phyloP scores from a whole-genome alignment of 345 rosid genomes.

The Euphorbia pulcherrima region DNA sequence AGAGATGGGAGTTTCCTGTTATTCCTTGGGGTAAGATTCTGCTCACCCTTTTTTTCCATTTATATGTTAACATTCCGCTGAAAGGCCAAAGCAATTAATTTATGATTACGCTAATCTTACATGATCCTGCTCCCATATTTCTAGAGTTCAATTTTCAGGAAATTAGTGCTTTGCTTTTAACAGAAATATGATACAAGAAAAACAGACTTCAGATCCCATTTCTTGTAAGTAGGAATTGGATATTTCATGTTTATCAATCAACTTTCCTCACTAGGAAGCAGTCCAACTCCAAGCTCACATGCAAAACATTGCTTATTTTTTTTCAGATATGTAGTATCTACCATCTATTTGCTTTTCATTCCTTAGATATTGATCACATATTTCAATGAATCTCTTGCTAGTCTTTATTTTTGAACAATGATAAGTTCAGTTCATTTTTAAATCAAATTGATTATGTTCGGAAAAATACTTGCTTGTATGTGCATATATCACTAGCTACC shows the following conservation, averaged over 20 bases:
- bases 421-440: not conserved
- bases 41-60: not conserved
- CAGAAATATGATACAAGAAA: not conserved
- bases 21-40: conserved; percentile 72
- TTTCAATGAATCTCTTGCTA: not conserved
- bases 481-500: not conserved
- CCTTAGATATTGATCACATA: not conserved
- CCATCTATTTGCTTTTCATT: not conserved
- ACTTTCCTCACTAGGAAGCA: not conserved
- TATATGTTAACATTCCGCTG: not conserved
- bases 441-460: not conserved
- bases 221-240: not conserved
- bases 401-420: not conserved
- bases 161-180: not conserved
- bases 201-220: not conserved
- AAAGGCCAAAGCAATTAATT: not conserved
- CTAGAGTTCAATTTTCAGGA: not conserved
- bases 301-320: not conserved
- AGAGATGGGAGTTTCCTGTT: conserved; percentile 68
- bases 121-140: not conserved
- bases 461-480: not conserved
- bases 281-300: not conserved
- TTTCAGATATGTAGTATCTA: not conserved
- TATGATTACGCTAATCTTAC: not conserved
- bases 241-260: not conserved